phyloP scores from a whole-genome alignment of 805 yeast species.

The Ogataea pilisensis region DNA sequence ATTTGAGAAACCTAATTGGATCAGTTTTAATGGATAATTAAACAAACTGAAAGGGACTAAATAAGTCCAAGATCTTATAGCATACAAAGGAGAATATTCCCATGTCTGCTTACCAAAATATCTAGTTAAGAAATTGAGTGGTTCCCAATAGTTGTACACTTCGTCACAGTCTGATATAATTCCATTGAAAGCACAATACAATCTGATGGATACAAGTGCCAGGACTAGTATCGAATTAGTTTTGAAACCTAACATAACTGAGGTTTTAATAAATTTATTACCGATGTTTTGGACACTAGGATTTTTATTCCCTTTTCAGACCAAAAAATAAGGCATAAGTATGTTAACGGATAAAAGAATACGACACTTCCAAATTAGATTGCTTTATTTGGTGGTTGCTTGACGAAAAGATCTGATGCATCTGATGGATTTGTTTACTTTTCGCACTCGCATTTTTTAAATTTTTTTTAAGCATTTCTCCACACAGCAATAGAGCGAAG shows the following conservation, averaged over 20 bases:
- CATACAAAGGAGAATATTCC: constrained; percentile 91
- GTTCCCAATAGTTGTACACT: constrained; percentile 91
- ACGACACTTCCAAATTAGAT: too few relatives aligned
- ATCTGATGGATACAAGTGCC: constrained; percentile 24
- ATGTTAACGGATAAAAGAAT: too few relatives aligned
- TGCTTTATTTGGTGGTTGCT: too few relatives aligned
- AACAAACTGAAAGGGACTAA: constrained; percentile 44
- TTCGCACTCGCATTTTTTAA: neutral
- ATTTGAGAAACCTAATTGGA: neutral
- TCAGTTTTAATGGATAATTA: constrained; percentile 19
- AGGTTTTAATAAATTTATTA: too few relatives aligned
- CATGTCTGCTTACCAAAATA: constrained; percentile 92
- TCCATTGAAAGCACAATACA: constrained; percentile 47
- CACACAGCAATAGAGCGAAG: too few relatives aligned
- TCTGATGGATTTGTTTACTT: neutral
- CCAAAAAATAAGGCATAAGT: too few relatives aligned
- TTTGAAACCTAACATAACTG: constrained; percentile 8
- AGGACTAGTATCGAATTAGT: constrained; percentile 13
- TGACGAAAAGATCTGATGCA: too few relatives aligned
- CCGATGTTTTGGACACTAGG: too few relatives aligned
- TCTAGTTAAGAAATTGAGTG: constrained; percentile 70
- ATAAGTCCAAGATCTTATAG: constrained; percentile 84
- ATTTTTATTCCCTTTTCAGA: too few relatives aligned
- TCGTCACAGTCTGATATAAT: constrained; percentile 92
- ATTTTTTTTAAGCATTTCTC: too few relatives aligned